These are phyloP conservation scores for Eleusine indica DNA, from an alignment of 176 grass and related monocot species.

Conservation along the genomic window DNA sequence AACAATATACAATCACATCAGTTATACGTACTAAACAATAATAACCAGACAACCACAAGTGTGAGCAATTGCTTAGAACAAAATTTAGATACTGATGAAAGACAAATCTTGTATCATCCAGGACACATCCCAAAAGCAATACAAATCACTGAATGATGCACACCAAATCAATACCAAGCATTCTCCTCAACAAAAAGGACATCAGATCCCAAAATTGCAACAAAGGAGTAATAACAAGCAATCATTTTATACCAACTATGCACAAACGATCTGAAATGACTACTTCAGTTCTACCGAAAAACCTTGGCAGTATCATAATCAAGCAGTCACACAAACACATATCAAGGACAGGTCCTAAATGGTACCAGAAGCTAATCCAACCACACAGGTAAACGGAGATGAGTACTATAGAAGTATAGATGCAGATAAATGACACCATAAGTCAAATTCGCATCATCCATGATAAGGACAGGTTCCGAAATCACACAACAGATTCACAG, in stretches of 20 bases:
- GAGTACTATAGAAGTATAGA: conserved; percentile 9
- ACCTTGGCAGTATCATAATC: neutral
- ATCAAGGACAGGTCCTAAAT: conserved; percentile 23
- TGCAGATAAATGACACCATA: conserved; percentile 19
- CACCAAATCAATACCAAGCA: neutral
- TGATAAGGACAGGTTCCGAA: conserved; percentile 24
- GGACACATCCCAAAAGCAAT: neutral
- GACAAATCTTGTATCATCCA: neutral
- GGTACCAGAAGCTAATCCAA: neutral
- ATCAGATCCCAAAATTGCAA: neutral
- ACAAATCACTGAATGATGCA: conserved; percentile 5
- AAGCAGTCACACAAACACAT: conserved; percentile 13
- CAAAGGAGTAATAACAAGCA: neutral
- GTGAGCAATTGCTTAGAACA: conserved; percentile 6
- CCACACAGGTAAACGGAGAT: neutral
- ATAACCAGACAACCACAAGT: neutral
- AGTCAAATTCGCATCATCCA: conserved; percentile 47
- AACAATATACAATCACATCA: neutral
- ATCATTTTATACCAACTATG: neutral
- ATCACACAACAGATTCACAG: conserved; percentile 34
- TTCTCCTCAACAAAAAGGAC: neutral
- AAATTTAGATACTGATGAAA: neutral
- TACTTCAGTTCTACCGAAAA: neutral
- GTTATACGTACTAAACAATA: neutral
- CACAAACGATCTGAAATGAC: conserved; percentile 10